Percentiles rank a stretch among this genome's conserved stretches.
phyloP scores from a whole-genome alignment of 2,329 filamentous ascomycete species.

The Trichoderma atrobrunneum region DNA sequence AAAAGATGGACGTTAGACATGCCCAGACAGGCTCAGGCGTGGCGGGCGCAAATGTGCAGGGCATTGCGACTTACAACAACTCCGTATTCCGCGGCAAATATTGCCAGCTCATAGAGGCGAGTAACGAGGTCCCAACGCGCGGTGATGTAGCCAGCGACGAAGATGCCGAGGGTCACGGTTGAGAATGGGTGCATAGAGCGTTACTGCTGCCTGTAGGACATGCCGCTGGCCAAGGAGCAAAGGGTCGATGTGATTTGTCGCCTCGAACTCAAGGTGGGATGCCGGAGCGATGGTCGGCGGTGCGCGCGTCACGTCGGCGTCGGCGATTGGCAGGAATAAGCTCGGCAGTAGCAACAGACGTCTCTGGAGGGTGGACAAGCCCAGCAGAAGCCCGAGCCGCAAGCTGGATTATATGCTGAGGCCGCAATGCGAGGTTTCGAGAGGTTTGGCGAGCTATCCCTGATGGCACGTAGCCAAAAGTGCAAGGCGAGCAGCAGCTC shows the following conservation, averaged over 20 bases:
- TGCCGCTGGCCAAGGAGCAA: slow-evolving; percentile 33
- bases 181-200: slow-evolving; percentile 96
- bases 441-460: slow-evolving; percentile 7
- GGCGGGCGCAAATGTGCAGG: neutral
- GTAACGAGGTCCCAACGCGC: slow-evolving; percentile 98
- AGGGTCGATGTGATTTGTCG: neutral
- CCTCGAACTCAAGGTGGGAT: neutral
- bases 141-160: slow-evolving; percentile 99
- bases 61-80: slow-evolving; percentile 68
- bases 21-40: neutral
- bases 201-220: slow-evolving; percentile 42
- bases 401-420: neutral
- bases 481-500: slow-evolving; percentile 13
- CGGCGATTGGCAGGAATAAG: neutral
- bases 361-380: neutral
- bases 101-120: slow-evolving; percentile 90
- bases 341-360: neutral
- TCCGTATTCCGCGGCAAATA: slow-evolving; percentile 98
- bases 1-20: neutral
- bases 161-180: slow-evolving; percentile 91
- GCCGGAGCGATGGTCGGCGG: neutral
- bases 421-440: slow-evolving; percentile 2
- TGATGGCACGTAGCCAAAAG: slow-evolving; percentile 18
- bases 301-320: slow-evolving; percentile 8
- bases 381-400: neutral